These are phyloP conservation scores for Smittium mucronatum DNA, from an alignment of 371 early-diverging fungal species.

Conservation along the genomic window DNA sequence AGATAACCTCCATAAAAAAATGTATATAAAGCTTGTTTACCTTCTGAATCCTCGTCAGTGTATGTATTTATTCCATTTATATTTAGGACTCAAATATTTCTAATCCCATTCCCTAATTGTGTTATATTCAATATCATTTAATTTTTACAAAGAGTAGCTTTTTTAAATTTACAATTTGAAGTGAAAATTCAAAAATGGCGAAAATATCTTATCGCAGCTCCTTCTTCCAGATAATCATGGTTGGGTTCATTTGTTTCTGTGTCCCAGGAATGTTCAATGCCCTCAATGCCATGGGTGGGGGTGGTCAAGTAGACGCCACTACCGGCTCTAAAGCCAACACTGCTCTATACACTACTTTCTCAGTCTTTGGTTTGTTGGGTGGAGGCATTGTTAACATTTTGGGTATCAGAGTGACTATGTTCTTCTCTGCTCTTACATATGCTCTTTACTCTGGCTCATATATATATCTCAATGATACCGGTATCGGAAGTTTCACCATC, in stretches of 20 bases:
- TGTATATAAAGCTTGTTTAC: too few relatives aligned
- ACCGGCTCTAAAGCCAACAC: slow-evolving; percentile 52
- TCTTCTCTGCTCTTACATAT: slow-evolving; percentile 31
- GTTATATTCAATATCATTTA: too few relatives aligned
- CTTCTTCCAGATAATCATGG: slow-evolving; percentile 41
- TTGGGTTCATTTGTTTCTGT: slow-evolving; percentile 61
- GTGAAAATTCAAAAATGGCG: too few relatives aligned
- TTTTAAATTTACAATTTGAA: too few relatives aligned
- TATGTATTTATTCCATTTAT: too few relatives aligned
- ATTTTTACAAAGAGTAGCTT: too few relatives aligned
- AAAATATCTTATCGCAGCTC: too few relatives aligned
- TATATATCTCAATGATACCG: slow-evolving; percentile 30
- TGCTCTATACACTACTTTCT: slow-evolving; percentile 52
- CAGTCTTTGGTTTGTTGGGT: slow-evolving; percentile 45
- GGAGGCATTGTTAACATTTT: slow-evolving; percentile 36
- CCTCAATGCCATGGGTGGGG: slow-evolving; percentile 51
- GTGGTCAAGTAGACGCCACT: slow-evolving; percentile 50
- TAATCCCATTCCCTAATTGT: too few relatives aligned
- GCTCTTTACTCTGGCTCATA: slow-evolving; percentile 39
- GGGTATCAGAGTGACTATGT: slow-evolving; percentile 35
- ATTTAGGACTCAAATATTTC: too few relatives aligned
- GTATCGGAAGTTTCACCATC: slow-evolving; percentile 36
- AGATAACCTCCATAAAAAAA: too few relatives aligned
- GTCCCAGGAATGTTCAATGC: slow-evolving; percentile 82
- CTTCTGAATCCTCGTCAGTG: too few relatives aligned